Evolutionary conservation across 2,329 filamentous ascomycete genomes (phyloP).

Genomic region (Diaporthe vexans): DNA sequence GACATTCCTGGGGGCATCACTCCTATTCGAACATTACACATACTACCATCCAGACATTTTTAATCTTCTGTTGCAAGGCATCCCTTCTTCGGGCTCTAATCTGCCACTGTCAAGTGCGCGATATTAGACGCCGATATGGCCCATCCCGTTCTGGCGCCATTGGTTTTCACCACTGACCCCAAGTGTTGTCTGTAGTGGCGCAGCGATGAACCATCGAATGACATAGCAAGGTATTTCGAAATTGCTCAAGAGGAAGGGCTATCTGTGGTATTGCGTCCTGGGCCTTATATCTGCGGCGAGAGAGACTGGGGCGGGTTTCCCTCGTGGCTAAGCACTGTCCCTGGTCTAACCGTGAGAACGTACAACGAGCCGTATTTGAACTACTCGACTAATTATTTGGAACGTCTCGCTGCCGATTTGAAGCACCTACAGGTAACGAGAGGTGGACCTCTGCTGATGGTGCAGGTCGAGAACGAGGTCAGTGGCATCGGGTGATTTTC

Average conservation of each 20-base stretch:
- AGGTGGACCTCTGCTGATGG: conserved; percentile 64
- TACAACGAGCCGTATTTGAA: conserved; percentile 57
- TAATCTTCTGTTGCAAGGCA: neutral
- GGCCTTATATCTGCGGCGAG: conserved; percentile 64
- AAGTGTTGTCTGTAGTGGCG: conserved; percentile 48
- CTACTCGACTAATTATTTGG: conserved; percentile 54
- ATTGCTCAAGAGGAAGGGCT: conserved; percentile 62
- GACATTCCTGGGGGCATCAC: neutral
- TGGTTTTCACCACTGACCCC: neutral
- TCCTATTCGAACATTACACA: neutral
- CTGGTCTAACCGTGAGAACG: conserved; percentile 57
- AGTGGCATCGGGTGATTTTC: neutral
- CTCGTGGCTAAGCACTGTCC: conserved; percentile 58
- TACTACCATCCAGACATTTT: neutral
- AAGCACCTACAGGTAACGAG: conserved; percentile 53
- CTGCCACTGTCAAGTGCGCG: neutral
- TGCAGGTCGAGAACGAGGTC: conserved; percentile 63
- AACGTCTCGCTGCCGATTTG: conserved; percentile 55
- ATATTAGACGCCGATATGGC: neutral
- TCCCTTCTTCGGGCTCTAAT: neutral
- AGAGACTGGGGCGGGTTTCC: conserved; percentile 65
- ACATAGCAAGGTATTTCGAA: conserved; percentile 63
- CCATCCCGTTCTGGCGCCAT: neutral
- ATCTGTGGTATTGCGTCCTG: conserved; percentile 60
- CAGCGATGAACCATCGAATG: conserved; percentile 55